Conservation (phyloP, 768 basidiomycete species). For the Termitomyces sp. region DNA sequence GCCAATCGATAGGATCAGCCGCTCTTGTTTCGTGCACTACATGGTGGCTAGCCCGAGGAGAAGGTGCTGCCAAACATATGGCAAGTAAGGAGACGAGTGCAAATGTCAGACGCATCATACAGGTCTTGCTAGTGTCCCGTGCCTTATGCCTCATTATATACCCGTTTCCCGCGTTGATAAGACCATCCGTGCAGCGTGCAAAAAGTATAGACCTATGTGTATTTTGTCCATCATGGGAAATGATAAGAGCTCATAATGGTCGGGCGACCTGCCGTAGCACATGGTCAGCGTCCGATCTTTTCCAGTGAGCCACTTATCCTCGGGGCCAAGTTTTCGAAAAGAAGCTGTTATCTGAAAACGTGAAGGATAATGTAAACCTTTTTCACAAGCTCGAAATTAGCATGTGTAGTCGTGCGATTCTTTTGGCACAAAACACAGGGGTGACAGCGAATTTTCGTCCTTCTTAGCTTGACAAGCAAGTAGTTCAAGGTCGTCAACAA, state of each 20-base stretch:
- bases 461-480: neutral
- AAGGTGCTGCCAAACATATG: constrained; percentile 14
- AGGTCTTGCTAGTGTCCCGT: neutral
- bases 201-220: too few relatives aligned
- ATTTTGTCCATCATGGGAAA: neutral
- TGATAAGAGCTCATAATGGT: neutral
- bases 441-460: neutral
- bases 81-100: constrained; percentile 7
- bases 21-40: constrained; percentile 24
- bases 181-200: neutral
- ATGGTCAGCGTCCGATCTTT: neutral
- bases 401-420: too few relatives aligned
- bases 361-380: neutral
- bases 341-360: neutral
- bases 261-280: neutral
- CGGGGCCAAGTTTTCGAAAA: neutral
- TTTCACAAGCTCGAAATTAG: neutral
- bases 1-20: constrained; percentile 22
- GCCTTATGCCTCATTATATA: neutral
- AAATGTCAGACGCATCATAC: constrained; percentile 4
- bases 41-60: constrained; percentile 18
- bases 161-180: neutral
- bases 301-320: neutral
- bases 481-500: neutral
- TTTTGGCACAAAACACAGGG: neutral